Conservation (phyloP, 2,329 filamentous ascomycete species). For the Colletotrichum simmondsii region DNA sequence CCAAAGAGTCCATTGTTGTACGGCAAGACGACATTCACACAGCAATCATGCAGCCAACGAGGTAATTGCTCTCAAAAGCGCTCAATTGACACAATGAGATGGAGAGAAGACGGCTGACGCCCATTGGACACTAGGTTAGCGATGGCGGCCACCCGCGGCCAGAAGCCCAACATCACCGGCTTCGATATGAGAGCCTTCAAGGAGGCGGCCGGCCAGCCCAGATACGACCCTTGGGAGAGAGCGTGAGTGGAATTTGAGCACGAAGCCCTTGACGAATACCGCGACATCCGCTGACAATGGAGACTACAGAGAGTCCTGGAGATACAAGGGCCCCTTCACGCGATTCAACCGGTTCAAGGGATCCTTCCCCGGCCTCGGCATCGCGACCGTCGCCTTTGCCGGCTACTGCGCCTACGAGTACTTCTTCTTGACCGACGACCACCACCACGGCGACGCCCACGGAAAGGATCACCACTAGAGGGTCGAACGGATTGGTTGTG, state of each 20-base stretch:
- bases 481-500: slow-evolving; percentile 18
- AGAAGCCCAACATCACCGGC: slow-evolving; percentile 84
- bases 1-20: slow-evolving; percentile 21
- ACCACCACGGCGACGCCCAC: slow-evolving; percentile 66
- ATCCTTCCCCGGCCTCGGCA: slow-evolving; percentile 90
- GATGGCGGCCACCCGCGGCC: slow-evolving; percentile 53
- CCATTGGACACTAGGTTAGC: slow-evolving; percentile 53
- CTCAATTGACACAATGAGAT: slow-evolving; percentile 7
- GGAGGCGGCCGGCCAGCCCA: slow-evolving; percentile 71
- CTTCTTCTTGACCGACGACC: slow-evolving; percentile 81
- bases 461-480: slow-evolving; percentile 68
- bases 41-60: slow-evolving; percentile 44
- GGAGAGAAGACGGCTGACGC: neutral
- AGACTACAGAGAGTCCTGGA: slow-evolving; percentile 84
- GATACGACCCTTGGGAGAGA: slow-evolving; percentile 76
- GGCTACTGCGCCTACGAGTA: slow-evolving; percentile 92
- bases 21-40: slow-evolving; percentile 33
- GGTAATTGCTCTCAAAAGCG: slow-evolving; percentile 32
- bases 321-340: slow-evolving; percentile 89
- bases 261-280: neutral
- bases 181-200: slow-evolving; percentile 89
- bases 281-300: slow-evolving; percentile 26
- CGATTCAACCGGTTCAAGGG: slow-evolving; percentile 90
- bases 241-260: slow-evolving; percentile 57
- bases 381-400: slow-evolving; percentile 90